A percentile compares a stretch with the other conserved stretches of the same genome.
Conservation (phyloP, 331 rosid species). For the Acacia pycnantha region DNA sequence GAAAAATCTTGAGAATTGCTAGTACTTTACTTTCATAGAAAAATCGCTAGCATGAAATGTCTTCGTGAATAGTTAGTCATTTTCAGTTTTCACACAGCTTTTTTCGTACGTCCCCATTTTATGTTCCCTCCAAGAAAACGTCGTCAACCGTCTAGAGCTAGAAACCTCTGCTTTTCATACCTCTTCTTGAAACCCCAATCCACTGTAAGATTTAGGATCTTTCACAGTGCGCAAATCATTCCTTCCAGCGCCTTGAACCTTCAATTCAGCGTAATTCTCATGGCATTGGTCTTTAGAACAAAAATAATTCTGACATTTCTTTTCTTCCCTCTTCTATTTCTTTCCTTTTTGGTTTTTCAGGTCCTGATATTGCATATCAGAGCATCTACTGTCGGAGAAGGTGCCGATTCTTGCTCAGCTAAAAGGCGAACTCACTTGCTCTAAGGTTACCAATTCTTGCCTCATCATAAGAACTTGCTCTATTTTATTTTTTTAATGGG, state of each 20-base stretch:
- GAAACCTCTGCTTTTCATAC: neutral
- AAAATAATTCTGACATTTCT: conserved; percentile 3
- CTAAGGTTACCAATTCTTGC: neutral
- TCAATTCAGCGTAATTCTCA: neutral
- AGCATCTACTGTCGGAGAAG: conserved; percentile 25
- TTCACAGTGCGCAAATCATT: conserved; percentile 19
- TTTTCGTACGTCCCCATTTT: neutral
- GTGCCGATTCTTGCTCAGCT: conserved; percentile 1
- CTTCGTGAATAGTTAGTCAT: too few species aligned
- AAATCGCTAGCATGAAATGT: too few species aligned
- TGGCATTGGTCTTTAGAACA: conserved; percentile 17
- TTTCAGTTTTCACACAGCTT: neutral
- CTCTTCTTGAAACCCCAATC: conserved; percentile 29
- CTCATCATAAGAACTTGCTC: neutral
- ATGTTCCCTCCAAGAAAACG: conserved; percentile 18
- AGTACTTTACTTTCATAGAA: too few species aligned
- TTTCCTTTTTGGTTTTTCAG: neutral
- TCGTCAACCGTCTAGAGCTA: neutral
- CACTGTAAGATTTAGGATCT: conserved; percentile 16
- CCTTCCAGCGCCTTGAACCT: conserved; percentile 9
- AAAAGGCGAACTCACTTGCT: too few species aligned
- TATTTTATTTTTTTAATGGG: neutral
- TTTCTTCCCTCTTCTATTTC: neutral
- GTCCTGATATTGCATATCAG: conserved; percentile 17
- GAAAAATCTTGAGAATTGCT: too few species aligned